A percentile compares a stretch with the other conserved stretches of the same genome.
Evolutionary conservation across 768 basidiomycete species (phyloP).

Genomic region (Collybiopsis luxurians): DNA sequence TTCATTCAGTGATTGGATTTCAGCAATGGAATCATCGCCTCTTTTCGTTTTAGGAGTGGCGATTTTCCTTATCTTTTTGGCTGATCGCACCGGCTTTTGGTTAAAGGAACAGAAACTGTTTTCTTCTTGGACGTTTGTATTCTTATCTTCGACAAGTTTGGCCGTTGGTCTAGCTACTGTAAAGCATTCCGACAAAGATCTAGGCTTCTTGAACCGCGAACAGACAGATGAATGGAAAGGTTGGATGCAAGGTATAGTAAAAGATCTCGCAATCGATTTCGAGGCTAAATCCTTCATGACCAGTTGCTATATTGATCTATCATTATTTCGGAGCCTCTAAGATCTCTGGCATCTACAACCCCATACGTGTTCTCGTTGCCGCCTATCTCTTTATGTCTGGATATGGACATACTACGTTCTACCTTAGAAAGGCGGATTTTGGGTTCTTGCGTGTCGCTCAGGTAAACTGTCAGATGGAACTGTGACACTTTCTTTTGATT

Average conservation of each 20-base stretch:
- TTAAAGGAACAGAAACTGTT: conserved; percentile 89
- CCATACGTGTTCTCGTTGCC: conserved; percentile 84
- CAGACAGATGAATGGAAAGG: conserved; percentile 98
- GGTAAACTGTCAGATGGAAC: conserved; percentile 32
- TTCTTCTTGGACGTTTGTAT: conserved; percentile 61
- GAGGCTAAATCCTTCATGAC: conserved; percentile 7
- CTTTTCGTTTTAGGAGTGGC: conserved; percentile 63
- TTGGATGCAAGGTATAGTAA: conserved; percentile 88
- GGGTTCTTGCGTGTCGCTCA: conserved; percentile 74
- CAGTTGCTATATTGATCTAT: conserved; percentile 89
- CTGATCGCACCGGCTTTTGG: conserved; percentile 87
- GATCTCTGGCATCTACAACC: conserved; percentile 91
- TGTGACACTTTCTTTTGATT: not conserved
- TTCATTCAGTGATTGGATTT: not conserved
- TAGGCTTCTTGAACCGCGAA: conserved; percentile 87
- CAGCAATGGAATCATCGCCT: conserved; percentile 36
- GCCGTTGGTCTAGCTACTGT: conserved; percentile 60
- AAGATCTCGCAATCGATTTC: not conserved
- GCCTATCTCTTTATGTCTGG: conserved; percentile 93
- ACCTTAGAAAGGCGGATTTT: conserved; percentile 88
- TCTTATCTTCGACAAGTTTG: conserved; percentile 54
- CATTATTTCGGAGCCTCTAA: conserved; percentile 91
- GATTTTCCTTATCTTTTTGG: conserved; percentile 66
- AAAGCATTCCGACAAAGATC: conserved; percentile 73
- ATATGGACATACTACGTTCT: conserved; percentile 87